Conservation (phyloP, 2,329 filamentous ascomycete species). For the Diaporthe nobilis region DNA sequence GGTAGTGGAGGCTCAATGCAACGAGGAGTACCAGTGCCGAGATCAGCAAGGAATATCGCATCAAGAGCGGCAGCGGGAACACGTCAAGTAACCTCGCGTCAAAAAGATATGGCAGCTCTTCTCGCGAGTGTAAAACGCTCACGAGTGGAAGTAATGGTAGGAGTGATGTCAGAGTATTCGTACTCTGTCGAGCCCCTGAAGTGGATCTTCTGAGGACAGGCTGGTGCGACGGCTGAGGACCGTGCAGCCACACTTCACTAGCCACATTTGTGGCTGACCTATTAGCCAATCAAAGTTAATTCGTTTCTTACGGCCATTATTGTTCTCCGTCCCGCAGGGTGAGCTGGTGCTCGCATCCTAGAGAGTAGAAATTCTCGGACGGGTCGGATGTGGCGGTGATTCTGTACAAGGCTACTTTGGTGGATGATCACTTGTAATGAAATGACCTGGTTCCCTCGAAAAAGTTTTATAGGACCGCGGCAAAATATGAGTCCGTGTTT, state of each 20-base stretch:
- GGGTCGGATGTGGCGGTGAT: too few species aligned
- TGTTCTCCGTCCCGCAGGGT: not conserved
- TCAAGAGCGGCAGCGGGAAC: not conserved
- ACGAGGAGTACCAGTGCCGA: constrained; percentile 12
- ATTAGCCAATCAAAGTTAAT: not conserved
- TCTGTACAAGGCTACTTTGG: too few species aligned
- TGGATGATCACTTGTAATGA: too few species aligned
- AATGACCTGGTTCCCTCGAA: too few species aligned
- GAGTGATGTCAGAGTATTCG: not conserved
- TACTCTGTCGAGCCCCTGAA: not conserved
- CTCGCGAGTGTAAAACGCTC: not conserved
- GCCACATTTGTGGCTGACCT: constrained; percentile 8
- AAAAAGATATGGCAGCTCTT: not conserved
- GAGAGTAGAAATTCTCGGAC: too few species aligned
- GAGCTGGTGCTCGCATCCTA: not conserved
- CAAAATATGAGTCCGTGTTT: too few species aligned
- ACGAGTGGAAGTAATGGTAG: not conserved
- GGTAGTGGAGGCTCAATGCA: not conserved
- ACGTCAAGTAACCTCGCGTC: not conserved
- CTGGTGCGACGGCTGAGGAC: not conserved
- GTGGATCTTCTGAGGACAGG: not conserved
- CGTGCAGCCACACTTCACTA: not conserved
- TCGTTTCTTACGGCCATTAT: too few species aligned
- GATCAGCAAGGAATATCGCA: not conserved
- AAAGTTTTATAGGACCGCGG: too few species aligned